These are phyloP conservation scores for Tolypocladium album DNA, from an alignment of 2,329 filamentous ascomycete species.

Conservation along the genomic window DNA sequence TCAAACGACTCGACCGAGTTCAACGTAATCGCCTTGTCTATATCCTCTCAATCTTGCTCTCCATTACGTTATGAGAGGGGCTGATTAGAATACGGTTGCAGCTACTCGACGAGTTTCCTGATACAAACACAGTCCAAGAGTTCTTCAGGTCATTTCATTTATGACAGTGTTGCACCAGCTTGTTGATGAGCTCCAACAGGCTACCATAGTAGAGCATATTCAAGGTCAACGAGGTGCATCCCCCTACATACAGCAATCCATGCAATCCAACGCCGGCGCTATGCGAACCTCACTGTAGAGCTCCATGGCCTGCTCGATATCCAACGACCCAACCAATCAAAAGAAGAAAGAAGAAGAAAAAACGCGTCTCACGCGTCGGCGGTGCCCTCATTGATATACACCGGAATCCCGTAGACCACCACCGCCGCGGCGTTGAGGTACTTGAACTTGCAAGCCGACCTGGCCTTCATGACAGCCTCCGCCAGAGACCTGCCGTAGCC, in stretches of 20 bases:
- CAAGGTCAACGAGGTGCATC: not conserved
- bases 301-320: not conserved
- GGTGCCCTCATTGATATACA: constrained; percentile 50
- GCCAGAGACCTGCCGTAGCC: constrained; percentile 44
- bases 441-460: constrained; percentile 71
- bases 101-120: not conserved
- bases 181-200: not conserved
- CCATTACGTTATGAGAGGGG: too few species aligned
- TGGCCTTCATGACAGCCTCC: constrained; percentile 68
- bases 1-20: too few species aligned
- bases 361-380: constrained; percentile 4
- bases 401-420: constrained; percentile 89
- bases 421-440: constrained; percentile 92
- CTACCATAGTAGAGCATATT: not conserved
- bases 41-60: too few species aligned
- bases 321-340: not conserved
- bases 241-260: not conserved
- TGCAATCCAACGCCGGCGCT: not conserved
- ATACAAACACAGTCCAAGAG: not conserved
- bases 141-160: not conserved
- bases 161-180: not conserved
- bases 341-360: too few species aligned
- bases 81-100: not conserved
- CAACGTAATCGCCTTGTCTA: too few species aligned
- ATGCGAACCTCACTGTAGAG: not conserved